Conservation (phyloP, 352 stramenopile genomes). For the Phytopythium mirpurense region DNA sequence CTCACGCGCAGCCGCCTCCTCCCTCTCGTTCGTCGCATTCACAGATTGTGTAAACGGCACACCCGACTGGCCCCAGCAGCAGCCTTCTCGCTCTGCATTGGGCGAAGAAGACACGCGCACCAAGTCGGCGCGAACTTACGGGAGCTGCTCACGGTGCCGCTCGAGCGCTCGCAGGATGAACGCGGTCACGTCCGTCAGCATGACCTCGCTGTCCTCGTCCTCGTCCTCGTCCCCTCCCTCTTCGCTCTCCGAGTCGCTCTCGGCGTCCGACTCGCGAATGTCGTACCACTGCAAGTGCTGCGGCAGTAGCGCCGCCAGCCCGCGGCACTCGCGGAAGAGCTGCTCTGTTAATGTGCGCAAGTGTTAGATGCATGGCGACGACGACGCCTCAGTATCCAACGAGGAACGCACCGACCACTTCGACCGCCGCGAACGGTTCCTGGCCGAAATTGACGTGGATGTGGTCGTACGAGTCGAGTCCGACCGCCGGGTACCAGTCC, state of each 20-base stretch:
- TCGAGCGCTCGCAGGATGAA: conserved; percentile 8
- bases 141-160: not conserved
- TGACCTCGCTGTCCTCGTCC: conserved; percentile 9
- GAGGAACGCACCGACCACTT: conserved; percentile 23
- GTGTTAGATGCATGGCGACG: no score
- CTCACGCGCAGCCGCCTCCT: no score
- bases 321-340: conserved; percentile 23
- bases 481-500: conserved; percentile 76
- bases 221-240: conserved; percentile 9
- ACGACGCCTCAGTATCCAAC: not conserved
- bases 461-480: conserved; percentile 73
- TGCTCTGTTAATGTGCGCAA: conserved; percentile 7
- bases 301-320: conserved; percentile 14
- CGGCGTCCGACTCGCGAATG: conserved; percentile 35
- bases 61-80: no score
- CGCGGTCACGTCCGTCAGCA: conserved; percentile 6
- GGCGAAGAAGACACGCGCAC: no score
- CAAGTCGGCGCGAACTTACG: no score
- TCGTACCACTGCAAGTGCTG: conserved; percentile 53
- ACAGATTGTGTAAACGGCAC: no score
- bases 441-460: conserved; percentile 86
- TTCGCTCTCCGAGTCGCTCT: conserved; percentile 21
- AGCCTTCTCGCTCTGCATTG: no score
- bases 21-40: no score
- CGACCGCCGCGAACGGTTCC: conserved; percentile 51